These are phyloP conservation scores for Carex scoparia DNA, from an alignment of 176 grass and related monocot species.

Conservation along the genomic window DNA sequence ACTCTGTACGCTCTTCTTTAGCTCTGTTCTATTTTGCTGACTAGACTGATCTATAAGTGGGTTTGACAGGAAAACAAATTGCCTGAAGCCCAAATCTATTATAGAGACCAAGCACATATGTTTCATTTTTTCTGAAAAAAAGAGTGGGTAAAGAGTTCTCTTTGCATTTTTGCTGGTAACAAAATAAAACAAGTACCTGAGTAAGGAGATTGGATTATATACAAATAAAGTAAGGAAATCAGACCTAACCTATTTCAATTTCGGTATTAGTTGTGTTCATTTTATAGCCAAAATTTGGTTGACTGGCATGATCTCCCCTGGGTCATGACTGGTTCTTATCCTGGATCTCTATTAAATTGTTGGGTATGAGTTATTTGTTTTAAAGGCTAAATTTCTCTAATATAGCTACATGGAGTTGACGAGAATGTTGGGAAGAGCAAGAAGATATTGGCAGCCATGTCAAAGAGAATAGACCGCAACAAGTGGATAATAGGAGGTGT, in stretches of 20 bases:
- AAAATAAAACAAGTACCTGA: background rate
- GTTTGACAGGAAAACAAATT: background rate
- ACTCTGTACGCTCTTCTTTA: conserved; percentile 50
- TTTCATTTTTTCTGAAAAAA: background rate
- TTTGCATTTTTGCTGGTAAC: background rate
- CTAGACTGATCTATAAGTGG: background rate
- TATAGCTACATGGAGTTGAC: conserved; percentile 82
- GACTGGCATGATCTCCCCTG: background rate
- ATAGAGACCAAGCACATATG: too few relatives aligned
- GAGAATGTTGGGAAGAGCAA: conserved; percentile 92
- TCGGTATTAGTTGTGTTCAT: background rate
- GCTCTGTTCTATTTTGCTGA: background rate
- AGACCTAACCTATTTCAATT: background rate
- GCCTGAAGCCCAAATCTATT: background rate
- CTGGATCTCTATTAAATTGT: background rate
- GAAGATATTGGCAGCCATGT: conserved; percentile 75
- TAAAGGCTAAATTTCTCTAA: background rate
- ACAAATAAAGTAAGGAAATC: background rate
- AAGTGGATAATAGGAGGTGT: conserved; percentile 86
- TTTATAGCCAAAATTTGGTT: background rate
- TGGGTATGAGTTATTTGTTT: background rate
- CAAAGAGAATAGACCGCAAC: conserved; percentile 96
- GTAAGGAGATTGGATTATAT: background rate
- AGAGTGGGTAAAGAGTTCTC: background rate
- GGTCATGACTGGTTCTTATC: background rate